These are phyloP conservation scores for Solanum bukasovii DNA, from an alignment of 257 asterid genomes.

Conservation along the genomic window DNA sequence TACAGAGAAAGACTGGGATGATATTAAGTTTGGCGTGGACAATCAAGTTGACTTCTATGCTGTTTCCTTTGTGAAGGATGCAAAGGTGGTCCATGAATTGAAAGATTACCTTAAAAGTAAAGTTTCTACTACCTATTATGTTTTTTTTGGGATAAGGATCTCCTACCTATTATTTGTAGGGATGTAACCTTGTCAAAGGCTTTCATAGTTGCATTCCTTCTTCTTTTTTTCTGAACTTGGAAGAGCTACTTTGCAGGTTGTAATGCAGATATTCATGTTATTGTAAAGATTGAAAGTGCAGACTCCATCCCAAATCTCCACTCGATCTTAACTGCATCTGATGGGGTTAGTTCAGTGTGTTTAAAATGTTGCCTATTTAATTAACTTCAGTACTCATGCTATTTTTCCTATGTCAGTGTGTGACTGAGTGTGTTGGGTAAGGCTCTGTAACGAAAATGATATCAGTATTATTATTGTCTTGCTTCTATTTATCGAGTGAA, in stretches of 20 bases:
- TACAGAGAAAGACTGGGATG: constrained; percentile 96
- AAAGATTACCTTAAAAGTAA: constrained; percentile 77
- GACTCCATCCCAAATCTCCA: constrained; percentile 92
- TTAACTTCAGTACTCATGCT: not conserved
- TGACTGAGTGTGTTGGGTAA: not conserved
- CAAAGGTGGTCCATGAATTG: constrained; percentile 80
- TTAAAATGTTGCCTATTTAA: not conserved
- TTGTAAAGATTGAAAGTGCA: constrained; percentile 93
- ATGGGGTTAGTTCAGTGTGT: constrained; percentile 60
- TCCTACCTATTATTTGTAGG: not conserved
- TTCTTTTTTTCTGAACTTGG: not conserved
- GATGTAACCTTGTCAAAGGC: not conserved
- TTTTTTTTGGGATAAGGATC: not conserved
- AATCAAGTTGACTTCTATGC: constrained; percentile 95
- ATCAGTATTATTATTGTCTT: not conserved
- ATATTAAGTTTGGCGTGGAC: constrained; percentile 94
- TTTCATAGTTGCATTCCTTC: not conserved
- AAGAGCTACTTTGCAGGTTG: constrained; percentile 40
- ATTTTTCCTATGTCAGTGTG: not conserved
- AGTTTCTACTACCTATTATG: not conserved
- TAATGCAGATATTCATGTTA: constrained; percentile 81
- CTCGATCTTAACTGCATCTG: constrained; percentile 82
- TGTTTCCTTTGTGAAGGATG: constrained; percentile 97
- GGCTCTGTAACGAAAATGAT: not conserved
- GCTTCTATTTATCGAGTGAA: not conserved